Evolutionary conservation across 2,329 filamentous ascomycete genomes (phyloP).

Genomic region (Tolypocladium tundrense): DNA sequence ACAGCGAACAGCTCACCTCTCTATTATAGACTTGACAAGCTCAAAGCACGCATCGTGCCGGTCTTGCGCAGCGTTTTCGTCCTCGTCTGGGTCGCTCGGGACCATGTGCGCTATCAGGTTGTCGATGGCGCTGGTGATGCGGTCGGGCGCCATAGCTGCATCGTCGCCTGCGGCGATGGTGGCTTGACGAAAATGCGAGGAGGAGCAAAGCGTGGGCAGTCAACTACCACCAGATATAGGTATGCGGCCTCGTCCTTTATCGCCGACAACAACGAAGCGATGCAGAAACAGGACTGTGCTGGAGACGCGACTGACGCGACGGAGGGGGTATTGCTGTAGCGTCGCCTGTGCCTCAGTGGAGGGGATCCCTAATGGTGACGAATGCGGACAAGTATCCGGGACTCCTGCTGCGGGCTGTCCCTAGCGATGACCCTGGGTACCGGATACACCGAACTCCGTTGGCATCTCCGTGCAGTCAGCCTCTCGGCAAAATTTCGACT

Average conservation of each 20-base stretch:
- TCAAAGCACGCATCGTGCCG: slow-evolving; percentile 54
- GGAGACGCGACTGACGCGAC: slow-evolving; percentile 17
- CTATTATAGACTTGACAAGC: slow-evolving; percentile 39
- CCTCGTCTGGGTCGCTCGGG: slow-evolving; percentile 53
- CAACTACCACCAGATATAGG: not conserved
- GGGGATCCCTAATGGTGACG: slow-evolving; percentile 2
- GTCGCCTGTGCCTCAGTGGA: slow-evolving; percentile 2
- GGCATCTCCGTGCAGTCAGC: slow-evolving; percentile 4
- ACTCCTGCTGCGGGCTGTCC: slow-evolving; percentile 1
- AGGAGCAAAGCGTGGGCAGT: not conserved
- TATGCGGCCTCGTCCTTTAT: not conserved
- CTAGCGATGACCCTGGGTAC: not conserved
- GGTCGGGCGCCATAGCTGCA: slow-evolving; percentile 50
- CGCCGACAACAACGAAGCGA: not conserved
- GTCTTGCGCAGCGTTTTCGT: slow-evolving; percentile 57
- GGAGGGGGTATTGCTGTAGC: slow-evolving; percentile 1
- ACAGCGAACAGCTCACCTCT: slow-evolving; percentile 29
- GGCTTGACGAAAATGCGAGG: not conserved
- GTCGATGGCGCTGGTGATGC: slow-evolving; percentile 70
- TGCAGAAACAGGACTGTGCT: slow-evolving; percentile 7
- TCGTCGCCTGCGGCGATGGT: slow-evolving; percentile 21
- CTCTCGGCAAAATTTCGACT: slow-evolving; percentile 21
- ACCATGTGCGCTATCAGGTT: slow-evolving; percentile 68
- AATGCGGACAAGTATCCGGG: slow-evolving; percentile 9
- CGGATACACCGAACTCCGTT: not conserved